Base-by-base conservation (phyloP, 2,329 filamentous ascomycete genomes). In the Metarhizium album region DNA sequence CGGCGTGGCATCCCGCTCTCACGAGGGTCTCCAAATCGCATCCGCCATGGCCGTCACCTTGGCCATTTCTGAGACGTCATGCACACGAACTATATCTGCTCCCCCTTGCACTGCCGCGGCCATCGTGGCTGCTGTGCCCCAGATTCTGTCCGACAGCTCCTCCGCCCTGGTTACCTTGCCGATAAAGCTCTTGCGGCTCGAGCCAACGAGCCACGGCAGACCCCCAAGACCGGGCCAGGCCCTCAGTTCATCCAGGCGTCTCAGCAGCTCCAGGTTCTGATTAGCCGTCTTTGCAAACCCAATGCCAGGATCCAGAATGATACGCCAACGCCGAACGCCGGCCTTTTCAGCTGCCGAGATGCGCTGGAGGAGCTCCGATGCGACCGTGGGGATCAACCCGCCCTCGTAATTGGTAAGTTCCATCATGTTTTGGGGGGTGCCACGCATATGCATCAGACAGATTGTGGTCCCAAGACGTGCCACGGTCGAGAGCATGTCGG, bases 381-480 rank as follows among this genome's bases (percentile, higher is more conserved):
- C 80, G 3, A 95, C 74, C 9, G 78, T 80, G 0, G 74, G 64
- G 20, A 91, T 70, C 23, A 95, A 67, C 2, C 84, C 86, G 14
- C 76, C 69, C 0, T 83, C 81, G 63, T 95, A 95, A 46, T 78
- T 67, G 43, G 80, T 80, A 5, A 87, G 68, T 27, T 70, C 70
- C 55, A 74, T 82, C 90, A 96, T 96, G 2, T 86, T 95, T 47
- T 79, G 76, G 0, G 90, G 89, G 3, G 82, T 87, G 47, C 90
- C 90, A 59, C 90, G 87, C 87, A 93, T 95, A 70, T 96, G 90
- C 88, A 94, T 95, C 48, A 96, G 75, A 54, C 76, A 79, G 31
- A 96, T 82, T 2, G 90, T 89, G 59, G 84, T 88, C 35, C 87
- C 84, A 0, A 93, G 76, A 4, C 77, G 74, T 0, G 87, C 91